Percentiles rank a stretch among this genome's conserved stretches.
These are phyloP conservation scores for Rhodotorula sp. DNA, from an alignment of 1,284 basidiomycete genomes.

Conservation along the genomic window DNA sequence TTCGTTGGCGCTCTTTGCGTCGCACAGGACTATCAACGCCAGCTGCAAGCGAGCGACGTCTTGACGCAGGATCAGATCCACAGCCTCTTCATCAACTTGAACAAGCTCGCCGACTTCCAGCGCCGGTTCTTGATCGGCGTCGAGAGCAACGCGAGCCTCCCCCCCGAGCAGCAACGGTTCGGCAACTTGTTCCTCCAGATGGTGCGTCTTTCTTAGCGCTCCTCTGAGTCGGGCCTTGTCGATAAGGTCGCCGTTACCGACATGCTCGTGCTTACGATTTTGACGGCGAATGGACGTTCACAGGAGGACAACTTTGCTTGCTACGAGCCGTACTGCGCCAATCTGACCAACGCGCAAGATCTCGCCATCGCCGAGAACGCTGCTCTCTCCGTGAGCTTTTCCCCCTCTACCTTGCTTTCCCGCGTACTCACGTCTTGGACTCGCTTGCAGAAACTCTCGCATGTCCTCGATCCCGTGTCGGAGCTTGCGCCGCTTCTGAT, in stretches of 20 bases:
- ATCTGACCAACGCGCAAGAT: conserved; percentile 83
- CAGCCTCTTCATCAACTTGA: conserved; percentile 90
- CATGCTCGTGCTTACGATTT: neutral
- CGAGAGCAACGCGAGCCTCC: conserved; percentile 75
- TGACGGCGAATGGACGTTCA: neutral
- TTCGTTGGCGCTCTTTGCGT: no score
- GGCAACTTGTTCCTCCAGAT: conserved; percentile 59
- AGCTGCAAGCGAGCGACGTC: conserved; percentile 71
- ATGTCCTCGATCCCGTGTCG: conserved; percentile 51
- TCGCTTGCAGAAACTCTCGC: conserved; percentile 38
- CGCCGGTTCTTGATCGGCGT: conserved; percentile 92
- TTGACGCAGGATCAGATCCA: conserved; percentile 94
- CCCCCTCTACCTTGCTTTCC: neutral
- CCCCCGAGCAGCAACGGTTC: conserved; percentile 61
- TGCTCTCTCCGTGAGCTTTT: conserved; percentile 63
- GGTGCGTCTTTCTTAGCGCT: conserved; percentile 52
- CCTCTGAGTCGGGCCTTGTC: neutral
- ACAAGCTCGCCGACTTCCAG: conserved; percentile 94
- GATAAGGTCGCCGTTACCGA: neutral
- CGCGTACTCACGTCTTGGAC: neutral
- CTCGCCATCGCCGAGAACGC: conserved; percentile 81
- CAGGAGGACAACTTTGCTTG: conserved; percentile 91
- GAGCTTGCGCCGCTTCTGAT: conserved; percentile 84
- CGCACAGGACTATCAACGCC: conserved; percentile 51
- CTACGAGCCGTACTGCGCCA: conserved; percentile 97